phyloP scores from a whole-genome alignment of 441 rosid species.

The Rhodomyrtus psidioides region DNA sequence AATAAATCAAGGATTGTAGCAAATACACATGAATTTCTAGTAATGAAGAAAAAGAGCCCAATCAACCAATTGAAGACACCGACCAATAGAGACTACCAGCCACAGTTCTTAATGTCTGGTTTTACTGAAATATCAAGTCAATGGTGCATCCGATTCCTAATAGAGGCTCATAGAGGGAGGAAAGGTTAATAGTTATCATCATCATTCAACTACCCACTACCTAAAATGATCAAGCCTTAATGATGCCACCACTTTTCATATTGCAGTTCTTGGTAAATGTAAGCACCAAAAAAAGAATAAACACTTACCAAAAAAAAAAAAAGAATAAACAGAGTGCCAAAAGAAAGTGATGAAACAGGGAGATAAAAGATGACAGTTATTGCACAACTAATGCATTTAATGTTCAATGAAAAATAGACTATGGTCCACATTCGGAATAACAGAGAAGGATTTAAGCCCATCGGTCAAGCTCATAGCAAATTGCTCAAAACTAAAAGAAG shows the following conservation, averaged over 20 bases:
- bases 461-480: background rate
- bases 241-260: background rate
- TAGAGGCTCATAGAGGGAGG: background rate
- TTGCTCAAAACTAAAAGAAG: background rate
- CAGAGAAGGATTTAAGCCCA: background rate
- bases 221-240: background rate
- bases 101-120: background rate
- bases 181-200: background rate
- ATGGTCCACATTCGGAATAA: background rate
- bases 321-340: background rate
- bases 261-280: background rate
- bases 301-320: too few species aligned
- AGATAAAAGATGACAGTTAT: background rate
- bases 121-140: background rate
- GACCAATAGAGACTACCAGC: background rate
- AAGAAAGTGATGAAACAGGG: background rate
- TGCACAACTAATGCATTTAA: background rate
- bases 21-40: background rate
- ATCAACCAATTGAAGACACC: background rate
- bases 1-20: background rate
- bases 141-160: background rate
- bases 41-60: background rate
- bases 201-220: background rate
- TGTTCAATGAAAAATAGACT: background rate
- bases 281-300: background rate